Evolutionary conservation across 2,329 filamentous ascomycete genomes (phyloP), one percentile per base, ranked within the genome.

Genomic region (Neopestalotiopsis clavispora): DNA sequence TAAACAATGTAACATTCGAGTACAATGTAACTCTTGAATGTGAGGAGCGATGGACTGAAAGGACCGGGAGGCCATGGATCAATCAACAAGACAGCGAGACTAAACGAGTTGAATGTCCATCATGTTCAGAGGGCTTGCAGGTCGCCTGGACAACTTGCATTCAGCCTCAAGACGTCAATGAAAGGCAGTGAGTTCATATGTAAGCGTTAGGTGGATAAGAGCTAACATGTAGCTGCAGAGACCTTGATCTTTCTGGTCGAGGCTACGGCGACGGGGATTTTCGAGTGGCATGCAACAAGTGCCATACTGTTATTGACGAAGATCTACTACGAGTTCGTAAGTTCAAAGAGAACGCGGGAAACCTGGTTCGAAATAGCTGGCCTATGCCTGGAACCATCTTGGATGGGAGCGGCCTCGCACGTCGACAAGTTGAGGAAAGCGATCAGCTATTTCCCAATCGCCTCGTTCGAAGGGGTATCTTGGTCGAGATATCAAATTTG

Each of bases 301-400:
- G 91, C 75, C 70, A 73, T 0, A 76, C 80, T 1, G 71, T 72
- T 1, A 81, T 91, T 71, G 83, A 83, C 13, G 89, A 90, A 72
- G 85, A 91, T 59, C 78, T 82, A 1, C 82, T 93, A 1, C 83
- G 84, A 12, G 84, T 89, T 1, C 81, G 78, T 56, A 91, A 90
- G 72, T 92, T 93, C 73, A 80, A 81, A 56, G 76, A 75, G 12
- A 90, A 93, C 72, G 76, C 85, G 9, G 75, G 82, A 17, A 75
- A 75, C 0, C 80, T 92, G 0, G 71, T 87, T 4, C 69, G 78
- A 5, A 71, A 82, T 2, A 73, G 82, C 20, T 75, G 80, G 2
- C 88, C 90, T 0, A 87, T 94, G 81, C 88, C 90, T 0, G 91
- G 92, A 0, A 93, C 91, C 0, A 76, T 92, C 3, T 81, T 93